phyloP scores from a whole-genome alignment of 2,329 filamentous ascomycete species.

The Aspergillus fumigatiaffinis region DNA sequence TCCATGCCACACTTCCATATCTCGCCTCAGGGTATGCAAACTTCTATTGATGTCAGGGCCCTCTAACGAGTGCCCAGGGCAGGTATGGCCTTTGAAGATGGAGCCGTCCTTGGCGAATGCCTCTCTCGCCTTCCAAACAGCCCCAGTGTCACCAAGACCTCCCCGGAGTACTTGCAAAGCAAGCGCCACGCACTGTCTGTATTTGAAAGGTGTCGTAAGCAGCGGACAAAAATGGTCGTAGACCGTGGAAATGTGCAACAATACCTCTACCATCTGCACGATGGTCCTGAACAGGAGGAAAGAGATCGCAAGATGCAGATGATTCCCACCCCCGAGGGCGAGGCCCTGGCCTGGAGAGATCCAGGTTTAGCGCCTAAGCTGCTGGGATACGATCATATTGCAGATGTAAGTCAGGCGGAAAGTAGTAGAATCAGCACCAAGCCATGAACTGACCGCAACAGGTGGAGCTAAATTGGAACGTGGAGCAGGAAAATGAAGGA shows the following conservation, averaged over 20 bases:
- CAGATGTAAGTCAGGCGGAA: constrained; percentile 27
- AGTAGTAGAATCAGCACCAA: not conserved
- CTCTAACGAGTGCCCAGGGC: too few relatives aligned
- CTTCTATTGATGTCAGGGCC: too few relatives aligned
- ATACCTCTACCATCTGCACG: constrained; percentile 58
- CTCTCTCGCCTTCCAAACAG: constrained; percentile 45
- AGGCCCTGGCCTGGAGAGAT: constrained; percentile 44
- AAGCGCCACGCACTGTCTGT: constrained; percentile 32
- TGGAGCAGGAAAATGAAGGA: not conserved
- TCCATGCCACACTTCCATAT: too few relatives aligned
- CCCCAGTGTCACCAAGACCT: constrained; percentile 24
- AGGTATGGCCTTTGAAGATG: constrained; percentile 51
- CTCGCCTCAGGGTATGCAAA: too few relatives aligned
- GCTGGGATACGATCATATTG: constrained; percentile 39
- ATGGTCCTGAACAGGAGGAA: constrained; percentile 38
- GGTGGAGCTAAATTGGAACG: constrained; percentile 11
- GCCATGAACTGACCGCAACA: not conserved
- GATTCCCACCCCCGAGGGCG: constrained; percentile 35
- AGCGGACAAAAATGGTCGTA: constrained; percentile 58
- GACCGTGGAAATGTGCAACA: constrained; percentile 59
- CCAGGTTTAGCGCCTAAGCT: constrained; percentile 33
- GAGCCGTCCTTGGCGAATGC: constrained; percentile 54
- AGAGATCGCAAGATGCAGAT: constrained; percentile 13
- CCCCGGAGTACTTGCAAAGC: constrained; percentile 25
- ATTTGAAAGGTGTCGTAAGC: constrained; percentile 57